Conservation (phyloP, 306 rosid genomes). For the Lathyrus tuberosus region DNA sequence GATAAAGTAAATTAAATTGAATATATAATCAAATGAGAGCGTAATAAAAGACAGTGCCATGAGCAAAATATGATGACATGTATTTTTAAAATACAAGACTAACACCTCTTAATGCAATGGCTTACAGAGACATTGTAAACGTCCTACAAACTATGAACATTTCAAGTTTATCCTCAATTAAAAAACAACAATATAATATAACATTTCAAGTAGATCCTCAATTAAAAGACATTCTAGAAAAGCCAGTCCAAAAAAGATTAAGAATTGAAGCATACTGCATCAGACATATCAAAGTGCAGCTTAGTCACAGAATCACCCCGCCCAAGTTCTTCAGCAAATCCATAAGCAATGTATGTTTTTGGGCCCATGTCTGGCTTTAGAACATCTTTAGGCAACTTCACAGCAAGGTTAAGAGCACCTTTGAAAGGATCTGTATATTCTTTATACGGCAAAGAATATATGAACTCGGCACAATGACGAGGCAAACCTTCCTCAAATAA, state of each 20-base stretch:
- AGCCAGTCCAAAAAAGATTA: neutral
- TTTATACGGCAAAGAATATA: slow-evolving; percentile 71
- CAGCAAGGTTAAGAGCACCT: slow-evolving; percentile 64
- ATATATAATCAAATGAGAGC: slow-evolving; percentile 3
- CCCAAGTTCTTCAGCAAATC: slow-evolving; percentile 82
- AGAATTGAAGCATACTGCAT: slow-evolving; percentile 61
- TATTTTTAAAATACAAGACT: slow-evolving; percentile 18
- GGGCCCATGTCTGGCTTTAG: slow-evolving; percentile 91
- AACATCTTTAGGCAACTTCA: slow-evolving; percentile 30
- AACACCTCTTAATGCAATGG: neutral
- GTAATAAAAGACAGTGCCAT: neutral
- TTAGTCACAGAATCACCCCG: slow-evolving; percentile 93
- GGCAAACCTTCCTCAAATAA: slow-evolving; percentile 77
- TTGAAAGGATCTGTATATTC: slow-evolving; percentile 67
- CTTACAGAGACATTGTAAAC: neutral
- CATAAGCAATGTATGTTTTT: slow-evolving; percentile 90
- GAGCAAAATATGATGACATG: neutral
- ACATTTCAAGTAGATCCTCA: neutral
- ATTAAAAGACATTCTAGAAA: neutral
- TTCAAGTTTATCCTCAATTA: neutral
- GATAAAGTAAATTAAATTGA: neutral
- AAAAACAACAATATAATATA: neutral
- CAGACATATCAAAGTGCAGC: slow-evolving; percentile 94
- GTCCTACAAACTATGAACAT: neutral
- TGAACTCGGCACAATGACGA: slow-evolving; percentile 79